Evolutionary conservation across 2,329 filamentous ascomycete species (phyloP).

Genomic region (Leptodontidium sp.): DNA sequence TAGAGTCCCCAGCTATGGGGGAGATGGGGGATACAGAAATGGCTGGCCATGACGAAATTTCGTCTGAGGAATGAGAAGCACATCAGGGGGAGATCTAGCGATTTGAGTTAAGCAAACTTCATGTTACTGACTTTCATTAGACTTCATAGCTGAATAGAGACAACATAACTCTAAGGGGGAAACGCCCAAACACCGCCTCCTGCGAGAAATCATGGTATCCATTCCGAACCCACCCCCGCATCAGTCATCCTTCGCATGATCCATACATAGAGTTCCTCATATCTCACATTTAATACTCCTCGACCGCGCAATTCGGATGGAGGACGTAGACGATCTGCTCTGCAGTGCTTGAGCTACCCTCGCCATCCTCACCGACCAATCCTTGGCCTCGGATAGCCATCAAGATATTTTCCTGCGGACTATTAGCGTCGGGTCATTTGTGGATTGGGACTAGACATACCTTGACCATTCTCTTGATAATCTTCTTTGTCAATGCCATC

Average conservation of each 20-base stretch:
- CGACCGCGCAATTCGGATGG: constrained; percentile 92
- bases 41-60: neutral
- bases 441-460: constrained; percentile 58
- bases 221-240: constrained; percentile 22
- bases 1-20: neutral
- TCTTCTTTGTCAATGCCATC: constrained; percentile 77
- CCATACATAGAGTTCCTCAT: constrained; percentile 22
- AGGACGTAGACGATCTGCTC: constrained; percentile 80
- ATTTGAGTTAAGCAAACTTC: neutral
- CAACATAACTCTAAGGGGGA: constrained; percentile 21
- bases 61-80: neutral
- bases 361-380: constrained; percentile 57
- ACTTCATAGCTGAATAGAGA: constrained; percentile 18
- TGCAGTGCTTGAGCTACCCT: constrained; percentile 53
- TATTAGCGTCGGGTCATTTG: constrained; percentile 56
- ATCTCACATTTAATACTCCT: constrained; percentile 51
- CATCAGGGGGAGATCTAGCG: neutral
- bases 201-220: constrained; percentile 28
- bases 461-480: constrained; percentile 96
- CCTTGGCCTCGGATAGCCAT: constrained; percentile 77
- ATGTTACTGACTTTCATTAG: constrained; percentile 19
- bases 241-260: constrained; percentile 26
- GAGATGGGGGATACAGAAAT: neutral
- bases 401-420: constrained; percentile 81
- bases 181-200: constrained; percentile 23